A percentile compares a stretch with the other conserved stretches of the same genome.
phyloP scores from a whole-genome alignment of 805 yeast genomes.

The Blastobotrys peoriensis region DNA sequence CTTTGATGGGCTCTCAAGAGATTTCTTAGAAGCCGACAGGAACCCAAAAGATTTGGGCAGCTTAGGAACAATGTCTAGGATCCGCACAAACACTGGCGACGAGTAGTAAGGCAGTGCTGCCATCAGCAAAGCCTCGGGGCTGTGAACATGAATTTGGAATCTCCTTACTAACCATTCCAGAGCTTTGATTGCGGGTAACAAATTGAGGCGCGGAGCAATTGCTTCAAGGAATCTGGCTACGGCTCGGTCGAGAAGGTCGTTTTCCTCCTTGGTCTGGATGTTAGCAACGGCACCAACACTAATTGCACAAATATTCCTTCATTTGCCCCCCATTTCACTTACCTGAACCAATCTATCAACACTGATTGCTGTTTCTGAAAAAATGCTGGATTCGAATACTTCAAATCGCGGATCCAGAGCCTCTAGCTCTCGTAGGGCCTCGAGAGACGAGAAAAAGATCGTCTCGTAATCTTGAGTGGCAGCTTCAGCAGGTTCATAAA shows the following conservation, averaged over 20 bases:
- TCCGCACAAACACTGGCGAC: conserved; percentile 64
- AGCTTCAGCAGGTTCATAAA: conserved; percentile 81
- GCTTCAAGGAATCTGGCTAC: conserved; percentile 68
- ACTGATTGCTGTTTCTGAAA: conserved; percentile 71
- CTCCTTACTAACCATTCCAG: conserved; percentile 94
- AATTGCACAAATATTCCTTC: no score
- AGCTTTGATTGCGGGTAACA: conserved; percentile 72
- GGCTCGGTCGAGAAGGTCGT: conserved; percentile 66
- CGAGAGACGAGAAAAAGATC: conserved; percentile 62
- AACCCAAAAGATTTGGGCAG: conserved; percentile 59
- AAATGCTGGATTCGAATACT: conserved; percentile 63
- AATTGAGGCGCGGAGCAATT: conserved; percentile 67
- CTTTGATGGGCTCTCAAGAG: conserved; percentile 58
- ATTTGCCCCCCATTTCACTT: no score
- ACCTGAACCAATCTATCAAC: conserved; percentile 78
- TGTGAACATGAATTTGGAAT: conserved; percentile 73
- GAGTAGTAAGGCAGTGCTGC: conserved; percentile 77
- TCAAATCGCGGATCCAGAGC: conserved; percentile 69
- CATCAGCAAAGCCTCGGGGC: conserved; percentile 64
- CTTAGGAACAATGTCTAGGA: conserved; percentile 63
- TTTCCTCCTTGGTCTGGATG: conserved; percentile 60
- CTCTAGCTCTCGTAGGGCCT: conserved; percentile 69
- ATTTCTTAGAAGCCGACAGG: conserved; percentile 59
- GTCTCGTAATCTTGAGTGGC: conserved; percentile 91
- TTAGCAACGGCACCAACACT: no score